These are phyloP conservation scores for Vigna hirtella DNA, from an alignment of 306 rosid genomes.

Conservation along the genomic window DNA sequence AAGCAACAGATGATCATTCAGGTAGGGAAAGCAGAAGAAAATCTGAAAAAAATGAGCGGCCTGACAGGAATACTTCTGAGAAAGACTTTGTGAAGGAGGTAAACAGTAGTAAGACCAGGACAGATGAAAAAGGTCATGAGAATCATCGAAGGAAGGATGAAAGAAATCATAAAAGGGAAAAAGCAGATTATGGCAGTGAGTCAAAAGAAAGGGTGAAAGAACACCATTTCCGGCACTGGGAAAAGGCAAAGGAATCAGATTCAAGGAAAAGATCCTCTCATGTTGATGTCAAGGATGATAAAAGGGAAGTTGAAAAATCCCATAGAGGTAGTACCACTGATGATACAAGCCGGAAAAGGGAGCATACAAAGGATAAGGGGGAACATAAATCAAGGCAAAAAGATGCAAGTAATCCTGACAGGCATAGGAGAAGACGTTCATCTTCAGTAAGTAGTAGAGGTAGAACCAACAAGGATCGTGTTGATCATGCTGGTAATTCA, in stretches of 20 bases:
- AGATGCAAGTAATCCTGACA: constrained; percentile 63
- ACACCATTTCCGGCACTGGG: constrained; percentile 53
- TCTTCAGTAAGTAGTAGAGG: constrained; percentile 78
- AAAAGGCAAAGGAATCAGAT: constrained; percentile 70
- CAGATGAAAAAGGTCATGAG: constrained; percentile 65
- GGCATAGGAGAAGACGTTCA: constrained; percentile 75
- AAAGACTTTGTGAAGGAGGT: constrained; percentile 62
- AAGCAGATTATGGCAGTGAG: constrained; percentile 58
- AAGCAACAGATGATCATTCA: constrained; percentile 49
- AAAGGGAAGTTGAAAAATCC: constrained; percentile 66
- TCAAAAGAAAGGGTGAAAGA: constrained; percentile 72
- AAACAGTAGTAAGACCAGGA: constrained; percentile 60
- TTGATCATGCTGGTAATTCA: constrained; percentile 62
- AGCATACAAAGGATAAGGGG: constrained; percentile 67
- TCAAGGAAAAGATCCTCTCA: constrained; percentile 71
- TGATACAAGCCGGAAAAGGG: constrained; percentile 67
- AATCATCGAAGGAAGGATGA: constrained; percentile 67
- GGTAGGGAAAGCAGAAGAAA: constrained; percentile 59
- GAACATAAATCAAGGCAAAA: constrained; percentile 73
- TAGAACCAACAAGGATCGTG: constrained; percentile 67
- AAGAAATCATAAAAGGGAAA: constrained; percentile 65
- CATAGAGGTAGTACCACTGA: constrained; percentile 63
- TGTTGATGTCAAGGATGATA: constrained; percentile 67
- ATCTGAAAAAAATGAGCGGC: constrained; percentile 57
- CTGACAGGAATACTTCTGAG: constrained; percentile 54